Percentiles rank a stretch among this genome's conserved stretches.
Conservation (phyloP, 2,329 filamentous ascomycete genomes). For the Colletotrichum australisinense region DNA sequence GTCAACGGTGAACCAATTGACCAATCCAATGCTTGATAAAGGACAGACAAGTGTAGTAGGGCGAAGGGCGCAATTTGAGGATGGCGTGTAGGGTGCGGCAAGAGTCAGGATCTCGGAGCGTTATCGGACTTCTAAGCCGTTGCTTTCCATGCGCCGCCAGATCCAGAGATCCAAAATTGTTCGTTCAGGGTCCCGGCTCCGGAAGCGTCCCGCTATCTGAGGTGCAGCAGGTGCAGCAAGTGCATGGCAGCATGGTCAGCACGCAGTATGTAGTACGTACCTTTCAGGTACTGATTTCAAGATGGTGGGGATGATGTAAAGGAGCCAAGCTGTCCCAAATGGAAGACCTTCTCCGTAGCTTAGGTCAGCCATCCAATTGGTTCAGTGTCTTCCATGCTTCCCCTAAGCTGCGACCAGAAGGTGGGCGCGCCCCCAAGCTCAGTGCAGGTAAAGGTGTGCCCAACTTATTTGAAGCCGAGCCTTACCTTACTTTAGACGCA, state of each 20-base stretch:
- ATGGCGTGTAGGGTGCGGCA: constrained; percentile 24
- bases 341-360: background rate
- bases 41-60: background rate
- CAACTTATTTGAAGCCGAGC: constrained; percentile 15
- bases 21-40: constrained; percentile 26
- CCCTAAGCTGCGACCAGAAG: constrained; percentile 17
- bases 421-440: constrained; percentile 8
- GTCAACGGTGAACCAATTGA: constrained; percentile 21
- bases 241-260: background rate
- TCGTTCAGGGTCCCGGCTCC: constrained; percentile 34
- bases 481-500: constrained; percentile 10
- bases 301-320: background rate
- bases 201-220: constrained; percentile 19
- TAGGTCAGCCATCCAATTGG: constrained; percentile 28
- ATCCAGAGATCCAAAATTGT: constrained; percentile 3
- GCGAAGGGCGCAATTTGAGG: constrained; percentile 22
- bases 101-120: constrained; percentile 39
- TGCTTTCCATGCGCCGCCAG: constrained; percentile 31
- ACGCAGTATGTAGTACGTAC: background rate
- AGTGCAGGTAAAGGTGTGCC: constrained; percentile 1
- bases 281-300: background rate
- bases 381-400: background rate
- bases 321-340: background rate
- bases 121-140: constrained; percentile 42
- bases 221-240: background rate